phyloP scores from a whole-genome alignment of 768 basidiomycete species.

The Rhizopogon salebrosus region DNA sequence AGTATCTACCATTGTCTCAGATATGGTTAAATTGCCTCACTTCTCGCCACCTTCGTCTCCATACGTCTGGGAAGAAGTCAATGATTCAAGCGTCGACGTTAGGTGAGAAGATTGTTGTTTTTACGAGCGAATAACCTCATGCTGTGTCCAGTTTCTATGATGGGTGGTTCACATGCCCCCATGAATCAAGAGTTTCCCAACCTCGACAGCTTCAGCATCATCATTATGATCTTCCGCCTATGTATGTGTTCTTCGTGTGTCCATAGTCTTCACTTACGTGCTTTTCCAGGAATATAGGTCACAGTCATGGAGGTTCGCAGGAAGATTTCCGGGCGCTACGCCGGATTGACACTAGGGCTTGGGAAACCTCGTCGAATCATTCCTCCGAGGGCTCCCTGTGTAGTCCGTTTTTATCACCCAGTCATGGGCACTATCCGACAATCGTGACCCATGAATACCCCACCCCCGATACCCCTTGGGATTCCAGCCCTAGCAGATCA shows the following conservation, averaged over 20 bases:
- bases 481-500: no score
- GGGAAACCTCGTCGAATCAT: neutral
- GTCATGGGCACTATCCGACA: neutral
- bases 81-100: neutral
- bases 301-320: neutral
- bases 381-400: neutral
- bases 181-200: neutral
- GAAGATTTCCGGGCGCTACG: neutral
- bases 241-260: neutral
- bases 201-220: neutral
- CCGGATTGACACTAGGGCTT: neutral
- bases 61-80: neutral
- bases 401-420: neutral
- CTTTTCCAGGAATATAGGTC: neutral
- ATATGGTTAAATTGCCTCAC: neutral
- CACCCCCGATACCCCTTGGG: neutral
- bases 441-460: neutral
- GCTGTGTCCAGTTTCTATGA: neutral
- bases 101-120: neutral
- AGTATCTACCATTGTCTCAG: neutral
- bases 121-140: neutral
- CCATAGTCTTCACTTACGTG: neutral
- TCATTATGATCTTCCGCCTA: neutral
- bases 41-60: neutral
- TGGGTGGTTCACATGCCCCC: neutral